Evolutionary conservation across 106 monocot genomes (phyloP).

Genomic region (Apostasia ramifera): DNA sequence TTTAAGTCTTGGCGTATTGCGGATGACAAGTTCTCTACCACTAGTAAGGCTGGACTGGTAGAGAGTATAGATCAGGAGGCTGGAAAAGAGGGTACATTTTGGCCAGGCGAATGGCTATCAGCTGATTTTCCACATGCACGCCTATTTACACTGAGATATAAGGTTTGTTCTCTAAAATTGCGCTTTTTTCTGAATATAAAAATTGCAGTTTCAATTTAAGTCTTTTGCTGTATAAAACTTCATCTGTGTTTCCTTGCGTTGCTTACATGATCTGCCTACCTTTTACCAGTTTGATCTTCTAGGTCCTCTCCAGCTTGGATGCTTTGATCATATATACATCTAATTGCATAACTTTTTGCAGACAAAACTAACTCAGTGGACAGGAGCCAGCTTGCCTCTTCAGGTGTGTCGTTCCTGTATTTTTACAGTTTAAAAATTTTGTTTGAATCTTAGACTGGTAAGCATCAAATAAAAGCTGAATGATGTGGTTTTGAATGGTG

Average conservation of each 20-base stretch:
- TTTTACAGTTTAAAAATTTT: too few species aligned
- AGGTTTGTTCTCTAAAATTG: constrained; percentile 32
- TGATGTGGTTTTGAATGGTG: background rate
- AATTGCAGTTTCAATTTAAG: background rate
- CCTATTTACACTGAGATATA: constrained; percentile 82
- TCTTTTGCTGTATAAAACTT: background rate
- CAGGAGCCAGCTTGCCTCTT: constrained; percentile 97
- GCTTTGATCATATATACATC: constrained; percentile 29
- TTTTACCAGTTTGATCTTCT: constrained; percentile 21
- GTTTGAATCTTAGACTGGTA: background rate
- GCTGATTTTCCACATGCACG: constrained; percentile 82
- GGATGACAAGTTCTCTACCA: constrained; percentile 85
- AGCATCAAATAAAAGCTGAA: background rate
- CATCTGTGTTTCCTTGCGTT: background rate
- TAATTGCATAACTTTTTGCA: constrained; percentile 64
- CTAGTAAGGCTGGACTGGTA: constrained; percentile 82
- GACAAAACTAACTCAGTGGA: constrained; percentile 97
- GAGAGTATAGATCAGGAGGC: constrained; percentile 96
- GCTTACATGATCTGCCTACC: background rate
- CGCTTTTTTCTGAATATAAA: background rate
- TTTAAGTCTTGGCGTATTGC: constrained; percentile 98
- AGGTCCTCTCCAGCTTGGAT: constrained; percentile 21
- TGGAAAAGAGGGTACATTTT: constrained; percentile 91
- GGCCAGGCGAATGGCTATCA: constrained; percentile 96
- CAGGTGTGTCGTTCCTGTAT: constrained; percentile 44